A percentile compares a stretch with the other conserved stretches of the same genome.
Evolutionary conservation across 1,284 basidiomycete species (phyloP).

Genomic region (Sporisorium graminicola): DNA sequence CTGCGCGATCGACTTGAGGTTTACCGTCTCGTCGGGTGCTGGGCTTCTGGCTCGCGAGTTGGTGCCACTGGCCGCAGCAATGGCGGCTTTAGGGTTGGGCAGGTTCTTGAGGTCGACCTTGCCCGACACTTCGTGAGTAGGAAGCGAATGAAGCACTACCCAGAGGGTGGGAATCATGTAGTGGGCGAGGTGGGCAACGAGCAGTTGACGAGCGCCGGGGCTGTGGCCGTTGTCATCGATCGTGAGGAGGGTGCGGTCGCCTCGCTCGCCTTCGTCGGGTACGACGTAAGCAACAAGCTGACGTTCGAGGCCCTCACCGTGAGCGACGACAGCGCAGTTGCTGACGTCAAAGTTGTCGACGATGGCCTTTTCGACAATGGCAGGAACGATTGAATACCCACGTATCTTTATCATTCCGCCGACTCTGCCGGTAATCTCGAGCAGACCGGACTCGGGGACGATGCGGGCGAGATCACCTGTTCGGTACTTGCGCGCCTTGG

Average conservation of each 20-base stretch:
- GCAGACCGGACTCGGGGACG: slow-evolving; percentile 49
- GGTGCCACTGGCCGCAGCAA: slow-evolving; percentile 49
- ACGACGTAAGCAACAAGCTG: slow-evolving; percentile 67
- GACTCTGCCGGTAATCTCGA: slow-evolving; percentile 67
- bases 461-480: slow-evolving; percentile 67
- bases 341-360: slow-evolving; percentile 62
- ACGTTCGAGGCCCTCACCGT: slow-evolving; percentile 66
- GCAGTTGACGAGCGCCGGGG: slow-evolving; percentile 55
- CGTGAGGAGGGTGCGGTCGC: slow-evolving; percentile 37
- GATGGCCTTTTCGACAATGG: slow-evolving; percentile 65
- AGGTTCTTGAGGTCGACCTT: slow-evolving; percentile 67
- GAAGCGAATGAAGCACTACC: slow-evolving; percentile 63
- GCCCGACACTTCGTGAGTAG: slow-evolving; percentile 67
- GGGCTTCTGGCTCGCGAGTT: slow-evolving; percentile 44
- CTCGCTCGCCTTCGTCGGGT: slow-evolving; percentile 48
- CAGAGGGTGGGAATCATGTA: slow-evolving; percentile 69
- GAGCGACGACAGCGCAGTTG: slow-evolving; percentile 63
- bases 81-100: slow-evolving; percentile 55
- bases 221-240: slow-evolving; percentile 66
- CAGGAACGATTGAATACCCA: slow-evolving; percentile 67
- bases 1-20: slow-evolving; percentile 56
- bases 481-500: slow-evolving; percentile 61
- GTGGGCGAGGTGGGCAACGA: slow-evolving; percentile 59
- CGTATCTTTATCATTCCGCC: slow-evolving; percentile 69
- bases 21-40: slow-evolving; percentile 53